These are phyloP conservation scores for Lathyrus aphaca DNA, from an alignment of 306 rosid species.

Conservation along the genomic window DNA sequence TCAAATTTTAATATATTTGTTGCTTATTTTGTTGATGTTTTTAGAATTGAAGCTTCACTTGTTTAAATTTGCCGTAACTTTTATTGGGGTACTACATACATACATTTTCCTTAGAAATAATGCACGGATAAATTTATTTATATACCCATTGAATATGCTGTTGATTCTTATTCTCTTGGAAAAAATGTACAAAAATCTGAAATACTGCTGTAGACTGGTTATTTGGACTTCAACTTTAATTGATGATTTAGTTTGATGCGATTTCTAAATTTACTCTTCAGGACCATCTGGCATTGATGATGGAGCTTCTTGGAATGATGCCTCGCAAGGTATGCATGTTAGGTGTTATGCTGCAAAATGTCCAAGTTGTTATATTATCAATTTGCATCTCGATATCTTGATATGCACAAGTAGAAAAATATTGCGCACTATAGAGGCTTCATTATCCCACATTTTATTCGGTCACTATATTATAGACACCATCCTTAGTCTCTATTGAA, in stretches of 20 bases:
- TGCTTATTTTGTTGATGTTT: conserved; percentile 8
- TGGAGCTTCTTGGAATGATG: conserved; percentile 99
- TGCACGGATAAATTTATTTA: conserved; percentile 6
- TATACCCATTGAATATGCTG: conserved; percentile 21
- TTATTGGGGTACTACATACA: background rate
- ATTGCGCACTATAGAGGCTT: background rate
- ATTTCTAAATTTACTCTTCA: conserved; percentile 46
- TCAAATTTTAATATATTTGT: conserved; percentile 8
- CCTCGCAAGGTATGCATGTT: conserved; percentile 83
- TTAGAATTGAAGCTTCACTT: conserved; percentile 13
- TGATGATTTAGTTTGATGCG: conserved; percentile 13
- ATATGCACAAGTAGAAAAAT: conserved; percentile 2
- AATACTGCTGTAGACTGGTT: conserved; percentile 7
- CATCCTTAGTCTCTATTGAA: background rate
- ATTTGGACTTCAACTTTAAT: conserved; percentile 28
- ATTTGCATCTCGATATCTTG: conserved; percentile 30
- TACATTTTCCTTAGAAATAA: background rate
- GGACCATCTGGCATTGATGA: conserved; percentile 98
- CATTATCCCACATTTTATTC: background rate
- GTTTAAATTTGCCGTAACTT: background rate
- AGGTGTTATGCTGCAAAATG: conserved; percentile 4
- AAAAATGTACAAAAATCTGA: background rate
- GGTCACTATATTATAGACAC: background rate
- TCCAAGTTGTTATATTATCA: background rate
- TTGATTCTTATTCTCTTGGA: background rate